These are phyloP conservation scores for Furcasterigmium furcatum DNA, from an alignment of 2,329 filamentous ascomycete genomes.

Conservation along the genomic window DNA sequence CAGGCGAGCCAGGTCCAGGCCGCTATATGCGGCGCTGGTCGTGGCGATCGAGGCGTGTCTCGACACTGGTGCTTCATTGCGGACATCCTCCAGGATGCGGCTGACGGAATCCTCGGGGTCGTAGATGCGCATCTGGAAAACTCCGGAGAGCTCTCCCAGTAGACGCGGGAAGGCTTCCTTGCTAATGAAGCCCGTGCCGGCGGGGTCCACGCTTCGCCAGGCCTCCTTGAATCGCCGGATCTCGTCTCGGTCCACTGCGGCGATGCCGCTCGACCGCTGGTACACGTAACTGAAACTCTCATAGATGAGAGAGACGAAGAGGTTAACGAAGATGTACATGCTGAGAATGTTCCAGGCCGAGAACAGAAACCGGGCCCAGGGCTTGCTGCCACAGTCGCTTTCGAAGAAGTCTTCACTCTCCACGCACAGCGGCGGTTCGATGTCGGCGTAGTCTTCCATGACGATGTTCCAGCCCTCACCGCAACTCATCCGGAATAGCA, in stretches of 20 bases:
- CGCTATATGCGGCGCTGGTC: constrained; percentile 46
- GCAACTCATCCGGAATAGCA: constrained; percentile 89
- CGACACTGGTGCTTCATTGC: constrained; percentile 48
- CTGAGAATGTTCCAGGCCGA: constrained; percentile 98
- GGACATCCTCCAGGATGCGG: constrained; percentile 83
- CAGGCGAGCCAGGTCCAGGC: constrained; percentile 72
- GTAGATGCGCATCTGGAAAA: constrained; percentile 97
- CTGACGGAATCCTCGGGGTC: constrained; percentile 83
- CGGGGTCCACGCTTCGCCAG: constrained; percentile 92
- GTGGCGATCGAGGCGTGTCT: constrained; percentile 54
- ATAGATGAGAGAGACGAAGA: constrained; percentile 98
- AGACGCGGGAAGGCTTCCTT: constrained; percentile 87
- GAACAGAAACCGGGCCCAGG: constrained; percentile 87
- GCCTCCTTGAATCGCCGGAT: constrained; percentile 97
- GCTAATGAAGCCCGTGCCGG: constrained; percentile 85
- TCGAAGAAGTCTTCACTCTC: constrained; percentile 69
- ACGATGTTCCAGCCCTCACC: constrained; percentile 96
- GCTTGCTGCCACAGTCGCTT: constrained; percentile 87
- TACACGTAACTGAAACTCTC: constrained; percentile 99
- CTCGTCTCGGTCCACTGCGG: constrained; percentile 86
- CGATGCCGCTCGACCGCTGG: constrained; percentile 90
- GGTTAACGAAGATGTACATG: constrained; percentile 99
- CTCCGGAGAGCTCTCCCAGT: constrained; percentile 85
- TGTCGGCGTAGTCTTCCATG: constrained; percentile 91
- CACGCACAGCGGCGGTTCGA: constrained; percentile 79